These are phyloP conservation scores for Posidonia oceanica DNA, from an alignment of 116 monocot species.

Conservation along the genomic window DNA sequence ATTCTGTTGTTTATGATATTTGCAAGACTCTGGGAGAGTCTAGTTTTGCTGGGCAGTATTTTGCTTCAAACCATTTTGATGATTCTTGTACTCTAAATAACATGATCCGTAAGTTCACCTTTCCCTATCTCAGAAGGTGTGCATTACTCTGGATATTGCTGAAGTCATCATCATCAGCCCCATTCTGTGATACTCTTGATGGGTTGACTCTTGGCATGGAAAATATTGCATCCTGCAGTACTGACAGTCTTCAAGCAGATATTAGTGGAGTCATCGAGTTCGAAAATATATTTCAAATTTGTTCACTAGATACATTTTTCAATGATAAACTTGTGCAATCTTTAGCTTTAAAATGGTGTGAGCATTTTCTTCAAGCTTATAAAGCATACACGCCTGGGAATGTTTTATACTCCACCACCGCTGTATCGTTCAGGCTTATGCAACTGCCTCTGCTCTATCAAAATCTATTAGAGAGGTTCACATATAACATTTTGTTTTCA, in stretches of 20 bases:
- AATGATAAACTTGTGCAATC: conserved; percentile 43
- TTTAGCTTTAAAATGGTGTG: conserved; percentile 65
- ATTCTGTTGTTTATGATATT: conserved; percentile 40
- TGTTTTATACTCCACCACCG: conserved; percentile 47
- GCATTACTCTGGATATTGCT: conserved; percentile 69
- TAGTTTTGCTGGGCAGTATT: conserved; percentile 34
- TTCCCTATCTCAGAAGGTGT: conserved; percentile 85
- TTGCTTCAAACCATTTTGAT: conserved; percentile 58
- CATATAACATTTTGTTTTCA: neutral
- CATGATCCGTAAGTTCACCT: conserved; percentile 66
- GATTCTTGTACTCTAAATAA: conserved; percentile 42
- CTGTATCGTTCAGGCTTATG: conserved; percentile 81
- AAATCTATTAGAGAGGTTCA: conserved; percentile 79
- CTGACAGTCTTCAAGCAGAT: conserved; percentile 24
- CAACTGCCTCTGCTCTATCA: conserved; percentile 71
- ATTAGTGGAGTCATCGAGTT: conserved; percentile 46
- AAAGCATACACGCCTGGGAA: conserved; percentile 20
- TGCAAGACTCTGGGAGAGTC: conserved; percentile 40
- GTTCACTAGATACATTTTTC: conserved; percentile 46
- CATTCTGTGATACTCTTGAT: conserved; percentile 24
- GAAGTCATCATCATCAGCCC: conserved; percentile 24
- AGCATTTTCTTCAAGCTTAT: conserved; percentile 50
- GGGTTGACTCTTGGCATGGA: conserved; percentile 19
- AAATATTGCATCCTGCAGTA: neutral
- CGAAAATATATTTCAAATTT: conserved; percentile 71